Evolutionary conservation across 768 basidiomycete genomes (phyloP).

Genomic region (Podaxis carcinomalis): DNA sequence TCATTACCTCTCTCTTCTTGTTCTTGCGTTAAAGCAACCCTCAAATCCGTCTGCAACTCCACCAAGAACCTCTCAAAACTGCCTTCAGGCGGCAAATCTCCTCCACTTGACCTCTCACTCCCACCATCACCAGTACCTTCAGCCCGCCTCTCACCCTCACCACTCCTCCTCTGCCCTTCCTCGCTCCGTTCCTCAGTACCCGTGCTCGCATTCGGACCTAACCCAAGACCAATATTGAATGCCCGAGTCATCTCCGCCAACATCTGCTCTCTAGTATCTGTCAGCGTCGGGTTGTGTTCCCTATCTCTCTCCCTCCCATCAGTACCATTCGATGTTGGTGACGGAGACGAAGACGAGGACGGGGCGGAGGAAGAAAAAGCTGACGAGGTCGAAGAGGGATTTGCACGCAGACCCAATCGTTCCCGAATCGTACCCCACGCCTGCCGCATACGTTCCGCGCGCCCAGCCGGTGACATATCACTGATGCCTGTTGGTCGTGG

Average conservation of each 20-base stretch:
- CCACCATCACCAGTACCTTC: not conserved
- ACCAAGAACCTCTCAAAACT: constrained; percentile 80
- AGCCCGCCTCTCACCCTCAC: not conserved
- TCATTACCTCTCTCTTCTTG: constrained; percentile 4
- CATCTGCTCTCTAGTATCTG: constrained; percentile 66
- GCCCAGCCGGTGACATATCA: constrained; percentile 26
- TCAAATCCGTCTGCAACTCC: constrained; percentile 71
- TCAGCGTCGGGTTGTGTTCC: constrained; percentile 15
- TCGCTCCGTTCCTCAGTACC: constrained; percentile 8
- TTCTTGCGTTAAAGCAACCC: constrained; percentile 48
- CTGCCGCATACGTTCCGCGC: constrained; percentile 51
- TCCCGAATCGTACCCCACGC: constrained; percentile 70
- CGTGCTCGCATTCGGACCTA: constrained; percentile 18
- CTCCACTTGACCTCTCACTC: not conserved
- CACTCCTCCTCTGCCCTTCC: constrained; percentile 4
- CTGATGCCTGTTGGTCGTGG: constrained; percentile 35
- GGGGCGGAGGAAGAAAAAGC: constrained; percentile 14
- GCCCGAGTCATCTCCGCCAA: constrained; percentile 80
- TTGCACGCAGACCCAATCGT: constrained; percentile 50
- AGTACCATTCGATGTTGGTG: constrained; percentile 3
- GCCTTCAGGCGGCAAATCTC: constrained; percentile 43
- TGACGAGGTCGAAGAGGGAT: constrained; percentile 19
- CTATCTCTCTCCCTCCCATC: not conserved
- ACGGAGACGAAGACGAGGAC: not conserved
- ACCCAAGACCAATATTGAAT: constrained; percentile 67